These are phyloP conservation scores for Endocalyx cinctus DNA, from an alignment of 2,329 filamentous ascomycete genomes.

Conservation along the genomic window DNA sequence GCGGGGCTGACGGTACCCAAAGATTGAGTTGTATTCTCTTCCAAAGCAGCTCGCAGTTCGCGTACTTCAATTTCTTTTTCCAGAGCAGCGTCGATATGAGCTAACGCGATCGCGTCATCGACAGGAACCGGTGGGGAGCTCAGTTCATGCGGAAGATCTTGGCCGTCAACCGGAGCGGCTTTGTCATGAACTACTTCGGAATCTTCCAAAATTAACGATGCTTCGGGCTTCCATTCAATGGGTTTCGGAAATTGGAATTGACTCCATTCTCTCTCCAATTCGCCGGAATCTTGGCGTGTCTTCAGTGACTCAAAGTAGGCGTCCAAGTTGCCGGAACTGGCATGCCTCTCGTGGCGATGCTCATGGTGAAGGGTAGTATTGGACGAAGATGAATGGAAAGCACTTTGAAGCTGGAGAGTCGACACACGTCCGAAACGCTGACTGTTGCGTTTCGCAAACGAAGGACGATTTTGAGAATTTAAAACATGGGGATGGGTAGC, in stretches of 20 bases:
- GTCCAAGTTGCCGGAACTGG: conserved; percentile 65
- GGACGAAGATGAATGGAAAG: conserved; percentile 61
- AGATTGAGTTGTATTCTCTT: conserved; percentile 28
- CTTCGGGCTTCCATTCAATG: conserved; percentile 78
- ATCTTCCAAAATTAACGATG: conserved; percentile 49
- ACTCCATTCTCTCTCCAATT: conserved; percentile 76
- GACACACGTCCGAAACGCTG: conserved; percentile 51
- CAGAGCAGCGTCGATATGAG: conserved; percentile 80
- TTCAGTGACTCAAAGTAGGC: conserved; percentile 91
- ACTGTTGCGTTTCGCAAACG: conserved; percentile 55
- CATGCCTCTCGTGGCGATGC: conserved; percentile 47
- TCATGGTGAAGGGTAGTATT: conserved; percentile 50
- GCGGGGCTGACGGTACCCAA: conserved; percentile 30
- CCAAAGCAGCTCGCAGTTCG: conserved; percentile 23
- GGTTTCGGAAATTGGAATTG: conserved; percentile 86
- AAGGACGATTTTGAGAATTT: conserved; percentile 66
- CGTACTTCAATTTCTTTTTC: conserved; percentile 60
- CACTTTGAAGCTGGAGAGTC: conserved; percentile 68
- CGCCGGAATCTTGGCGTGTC: conserved; percentile 47
- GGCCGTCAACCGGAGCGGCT: conserved; percentile 30
- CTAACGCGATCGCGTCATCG: conserved; percentile 58
- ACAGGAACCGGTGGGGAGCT: conserved; percentile 36
- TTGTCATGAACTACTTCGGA: conserved; percentile 57
- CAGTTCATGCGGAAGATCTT: no score
- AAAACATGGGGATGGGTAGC: conserved; percentile 76